phyloP scores from a whole-genome alignment of 2,329 filamentous ascomycete genomes.

The Fusarium lateritium region DNA sequence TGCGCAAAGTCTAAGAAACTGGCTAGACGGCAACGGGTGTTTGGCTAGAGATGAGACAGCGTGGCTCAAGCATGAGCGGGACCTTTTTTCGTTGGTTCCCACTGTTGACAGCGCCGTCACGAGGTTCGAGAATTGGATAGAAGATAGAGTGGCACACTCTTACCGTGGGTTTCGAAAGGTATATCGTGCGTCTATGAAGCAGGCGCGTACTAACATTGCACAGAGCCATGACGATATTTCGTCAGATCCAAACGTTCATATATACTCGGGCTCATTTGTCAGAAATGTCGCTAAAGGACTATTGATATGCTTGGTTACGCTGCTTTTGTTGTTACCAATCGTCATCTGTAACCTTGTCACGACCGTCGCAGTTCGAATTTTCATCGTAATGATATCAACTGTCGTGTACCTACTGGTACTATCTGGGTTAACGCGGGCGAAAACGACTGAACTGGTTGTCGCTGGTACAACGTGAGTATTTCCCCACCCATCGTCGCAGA shows the following conservation, averaged over 20 bases:
- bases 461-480: constrained; percentile 10
- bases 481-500: fast-evolving
- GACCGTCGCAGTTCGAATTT: neutral
- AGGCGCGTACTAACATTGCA: neutral
- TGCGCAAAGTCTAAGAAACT: neutral
- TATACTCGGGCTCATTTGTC: constrained; percentile 2
- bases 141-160: neutral
- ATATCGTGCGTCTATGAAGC: neutral
- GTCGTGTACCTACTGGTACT: constrained; percentile 8
- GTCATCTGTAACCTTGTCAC: constrained; percentile 10
- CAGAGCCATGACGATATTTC: neutral
- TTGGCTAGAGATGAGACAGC: neutral
- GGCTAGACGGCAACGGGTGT: neutral
- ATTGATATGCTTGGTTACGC: constrained; percentile 1
- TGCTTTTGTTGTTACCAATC: constrained; percentile 1
- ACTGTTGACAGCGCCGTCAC: neutral
- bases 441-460: neutral
- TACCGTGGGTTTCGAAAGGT: neutral
- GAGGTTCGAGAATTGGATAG: constrained; percentile 13
- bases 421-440: neutral
- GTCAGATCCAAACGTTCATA: neutral
- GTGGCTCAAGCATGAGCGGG: neutral
- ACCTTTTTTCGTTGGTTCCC: neutral
- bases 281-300: neutral
- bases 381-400: constrained; percentile 13